These are phyloP conservation scores for Rhizopogon vinicolor DNA, from an alignment of 768 basidiomycete species.

Conservation along the genomic window DNA sequence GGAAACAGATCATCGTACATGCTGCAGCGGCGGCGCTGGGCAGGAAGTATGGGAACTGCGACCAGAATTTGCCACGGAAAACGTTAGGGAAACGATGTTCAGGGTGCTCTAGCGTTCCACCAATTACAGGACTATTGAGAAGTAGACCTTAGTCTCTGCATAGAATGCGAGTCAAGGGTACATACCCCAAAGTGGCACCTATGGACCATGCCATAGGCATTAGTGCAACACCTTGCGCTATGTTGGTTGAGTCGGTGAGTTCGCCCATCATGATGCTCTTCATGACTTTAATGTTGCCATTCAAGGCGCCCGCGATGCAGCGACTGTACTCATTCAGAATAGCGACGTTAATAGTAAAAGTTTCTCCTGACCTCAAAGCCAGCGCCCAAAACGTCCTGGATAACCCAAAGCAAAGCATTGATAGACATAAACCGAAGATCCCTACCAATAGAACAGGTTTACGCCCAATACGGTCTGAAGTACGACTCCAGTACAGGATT, in stretches of 20 bases:
- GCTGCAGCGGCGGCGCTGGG: constrained; percentile 30
- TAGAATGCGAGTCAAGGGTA: constrained; percentile 14
- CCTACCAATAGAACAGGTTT: constrained; percentile 44
- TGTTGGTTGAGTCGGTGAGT: constrained; percentile 58
- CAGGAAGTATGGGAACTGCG: constrained; percentile 46
- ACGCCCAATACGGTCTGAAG: constrained; percentile 44
- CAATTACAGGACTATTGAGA: constrained; percentile 48
- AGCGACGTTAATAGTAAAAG: neutral
- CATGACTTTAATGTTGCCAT: constrained; percentile 70
- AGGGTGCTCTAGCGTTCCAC: constrained; percentile 51
- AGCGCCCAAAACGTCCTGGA: constrained; percentile 48
- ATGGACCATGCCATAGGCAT: constrained; percentile 32
- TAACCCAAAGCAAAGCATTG: constrained; percentile 60
- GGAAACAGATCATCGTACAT: constrained; percentile 19
- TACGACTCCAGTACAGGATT: constrained; percentile 43
- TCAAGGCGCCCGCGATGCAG: constrained; percentile 64
- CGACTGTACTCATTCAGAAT: constrained; percentile 29
- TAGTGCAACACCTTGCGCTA: constrained; percentile 33
- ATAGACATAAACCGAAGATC: constrained; percentile 34
- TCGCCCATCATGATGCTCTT: constrained; percentile 63
- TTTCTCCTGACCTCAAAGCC: neutral
- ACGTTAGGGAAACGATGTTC: constrained; percentile 47
- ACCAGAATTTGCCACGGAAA: constrained; percentile 48
- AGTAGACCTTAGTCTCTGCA: constrained; percentile 16
- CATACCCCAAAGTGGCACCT: constrained; percentile 31